phyloP scores from a whole-genome alignment of 2,329 filamentous ascomycete species.

The Fusarium sp. region DNA sequence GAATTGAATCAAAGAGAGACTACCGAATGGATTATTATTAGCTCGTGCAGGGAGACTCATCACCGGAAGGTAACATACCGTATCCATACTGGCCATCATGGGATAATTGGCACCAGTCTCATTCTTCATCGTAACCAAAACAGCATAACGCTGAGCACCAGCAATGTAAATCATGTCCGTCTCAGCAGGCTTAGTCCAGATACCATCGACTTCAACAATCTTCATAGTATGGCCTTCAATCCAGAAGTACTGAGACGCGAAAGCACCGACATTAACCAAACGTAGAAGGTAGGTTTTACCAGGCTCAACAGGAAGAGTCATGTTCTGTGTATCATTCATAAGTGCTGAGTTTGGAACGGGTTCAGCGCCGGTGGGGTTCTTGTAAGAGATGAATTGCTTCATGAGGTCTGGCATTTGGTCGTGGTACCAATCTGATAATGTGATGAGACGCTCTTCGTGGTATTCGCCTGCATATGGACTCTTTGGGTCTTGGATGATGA shows the following conservation, averaged over 20 bases:
- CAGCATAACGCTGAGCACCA: neutral
- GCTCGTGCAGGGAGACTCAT: rapidly evolving
- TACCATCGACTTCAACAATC: neutral
- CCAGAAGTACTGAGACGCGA: neutral
- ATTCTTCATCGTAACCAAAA: conserved; percentile 4
- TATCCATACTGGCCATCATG: neutral
- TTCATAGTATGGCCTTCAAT: neutral
- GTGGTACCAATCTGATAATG: neutral
- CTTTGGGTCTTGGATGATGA: conserved; percentile 4
- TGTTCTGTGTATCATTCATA: neutral
- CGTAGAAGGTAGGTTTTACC: neutral
- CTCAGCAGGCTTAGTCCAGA: neutral
- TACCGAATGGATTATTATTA: rapidly evolving
- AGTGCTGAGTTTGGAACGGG: neutral
- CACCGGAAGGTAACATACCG: rapidly evolving
- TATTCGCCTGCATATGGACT: neutral
- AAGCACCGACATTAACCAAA: neutral
- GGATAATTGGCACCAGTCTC: neutral
- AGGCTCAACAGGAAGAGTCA: neutral
- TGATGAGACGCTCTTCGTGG: neutral
- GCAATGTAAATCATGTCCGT: neutral
- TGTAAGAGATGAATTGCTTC: neutral
- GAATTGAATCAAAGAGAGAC: neutral
- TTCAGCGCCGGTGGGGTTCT: neutral
- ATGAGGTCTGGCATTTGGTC: neutral